Evolutionary conservation across 202 grass and related monocot genomes (phyloP).

Genomic region (Setaria italica): DNA sequence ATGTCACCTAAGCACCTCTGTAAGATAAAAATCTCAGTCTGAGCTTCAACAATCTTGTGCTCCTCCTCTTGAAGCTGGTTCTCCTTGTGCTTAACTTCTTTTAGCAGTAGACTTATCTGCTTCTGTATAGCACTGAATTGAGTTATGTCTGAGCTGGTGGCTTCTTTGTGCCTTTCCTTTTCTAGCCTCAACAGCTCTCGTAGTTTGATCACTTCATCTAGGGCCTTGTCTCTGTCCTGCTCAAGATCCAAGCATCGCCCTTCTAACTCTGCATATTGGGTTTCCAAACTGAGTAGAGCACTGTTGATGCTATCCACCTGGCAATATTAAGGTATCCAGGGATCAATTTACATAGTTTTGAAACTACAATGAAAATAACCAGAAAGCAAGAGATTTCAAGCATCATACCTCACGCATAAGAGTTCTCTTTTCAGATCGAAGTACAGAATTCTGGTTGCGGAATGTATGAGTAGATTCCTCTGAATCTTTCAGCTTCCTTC

Average conservation of each 20-base stretch:
- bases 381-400: constrained; percentile 40
- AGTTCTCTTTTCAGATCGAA: constrained; percentile 70
- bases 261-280: constrained; percentile 71
- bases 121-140: constrained; percentile 54
- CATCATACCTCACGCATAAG: constrained; percentile 74
- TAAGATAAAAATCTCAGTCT: constrained; percentile 78
- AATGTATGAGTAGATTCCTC: constrained; percentile 64
- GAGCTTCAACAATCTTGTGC: constrained; percentile 64
- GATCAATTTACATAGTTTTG: constrained; percentile 40
- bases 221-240: constrained; percentile 62
- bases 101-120: constrained; percentile 59
- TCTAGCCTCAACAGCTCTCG: constrained; percentile 60
- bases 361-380: constrained; percentile 5
- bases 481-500: constrained; percentile 68
- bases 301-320: constrained; percentile 74
- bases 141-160: constrained; percentile 52
- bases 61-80: constrained; percentile 71
- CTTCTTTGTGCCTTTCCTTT: constrained; percentile 56
- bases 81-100: constrained; percentile 57
- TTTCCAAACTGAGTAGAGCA: constrained; percentile 69
- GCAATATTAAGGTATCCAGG: constrained; percentile 26
- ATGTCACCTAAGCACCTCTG: constrained; percentile 75
- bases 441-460: constrained; percentile 64
- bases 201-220: constrained; percentile 57
- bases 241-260: constrained; percentile 63